Conservation (phyloP, 2,329 filamentous ascomycete genomes). For the Fusarium setosum region DNA sequence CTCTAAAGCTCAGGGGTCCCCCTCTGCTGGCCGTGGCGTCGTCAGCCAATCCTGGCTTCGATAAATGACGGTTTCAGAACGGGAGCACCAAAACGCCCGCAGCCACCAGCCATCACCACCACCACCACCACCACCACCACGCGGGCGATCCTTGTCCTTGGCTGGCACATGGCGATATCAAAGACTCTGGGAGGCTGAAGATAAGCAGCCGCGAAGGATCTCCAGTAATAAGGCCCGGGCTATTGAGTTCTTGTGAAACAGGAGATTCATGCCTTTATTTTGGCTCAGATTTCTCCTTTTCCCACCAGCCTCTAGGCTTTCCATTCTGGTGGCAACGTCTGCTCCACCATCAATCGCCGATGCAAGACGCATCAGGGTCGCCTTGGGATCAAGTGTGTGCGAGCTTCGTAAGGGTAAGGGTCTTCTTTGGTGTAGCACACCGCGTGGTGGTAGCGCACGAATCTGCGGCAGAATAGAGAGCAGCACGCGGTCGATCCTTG, state of each 20-base stretch:
- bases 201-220: conserved; percentile 5
- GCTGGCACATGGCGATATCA: conserved; percentile 12
- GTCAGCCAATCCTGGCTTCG: conserved; percentile 27
- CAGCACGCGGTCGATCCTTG: conserved; percentile 14
- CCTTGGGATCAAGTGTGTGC: conserved; percentile 9
- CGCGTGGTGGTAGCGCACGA: conserved; percentile 3
- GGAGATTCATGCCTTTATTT: conserved; percentile 5
- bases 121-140: no score
- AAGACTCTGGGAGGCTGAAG: conserved; percentile 8
- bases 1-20: not conserved
- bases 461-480: conserved; percentile 10
- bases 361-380: conserved; percentile 4
- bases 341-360: conserved; percentile 18
- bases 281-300: conserved; percentile 4
- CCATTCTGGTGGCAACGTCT: conserved; percentile 2
- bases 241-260: conserved; percentile 21
- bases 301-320: not conserved
- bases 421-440: conserved; percentile 1
- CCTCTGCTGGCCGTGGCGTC: not conserved
- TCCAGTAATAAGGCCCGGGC: no score
- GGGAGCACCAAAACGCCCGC: conserved; percentile 34
- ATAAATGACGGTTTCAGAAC: conserved; percentile 30
- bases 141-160: conserved; percentile 7
- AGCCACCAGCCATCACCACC: conserved; percentile 25
- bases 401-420: not conserved